Conservation (phyloP, 139 green algal species). For the Closterium sp. region DNA sequence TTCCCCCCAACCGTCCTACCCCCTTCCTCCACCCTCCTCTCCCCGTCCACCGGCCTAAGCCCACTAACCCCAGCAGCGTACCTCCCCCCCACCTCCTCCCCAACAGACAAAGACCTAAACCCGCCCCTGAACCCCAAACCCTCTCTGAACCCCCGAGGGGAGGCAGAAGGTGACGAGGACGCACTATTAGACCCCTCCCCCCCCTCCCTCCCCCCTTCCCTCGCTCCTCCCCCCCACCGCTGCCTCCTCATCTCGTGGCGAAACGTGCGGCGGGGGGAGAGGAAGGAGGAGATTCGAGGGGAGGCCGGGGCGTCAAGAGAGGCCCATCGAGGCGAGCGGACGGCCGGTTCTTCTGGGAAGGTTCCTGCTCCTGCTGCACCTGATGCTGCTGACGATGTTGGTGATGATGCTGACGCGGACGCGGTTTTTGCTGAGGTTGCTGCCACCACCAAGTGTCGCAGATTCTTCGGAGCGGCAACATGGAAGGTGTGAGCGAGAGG, state of each 20-base stretch:
- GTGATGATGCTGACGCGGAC: background rate
- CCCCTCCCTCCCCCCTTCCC: background rate
- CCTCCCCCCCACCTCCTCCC: background rate
- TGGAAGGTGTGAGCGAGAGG: background rate
- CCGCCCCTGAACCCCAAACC: background rate
- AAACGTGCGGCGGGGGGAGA: background rate
- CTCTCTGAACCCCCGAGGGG: background rate
- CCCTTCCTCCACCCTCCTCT: background rate
- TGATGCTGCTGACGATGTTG: background rate
- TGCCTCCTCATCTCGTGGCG: background rate
- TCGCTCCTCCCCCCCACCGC: background rate
- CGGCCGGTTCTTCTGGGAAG: background rate
- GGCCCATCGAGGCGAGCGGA: background rate
- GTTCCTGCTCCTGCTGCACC: background rate
- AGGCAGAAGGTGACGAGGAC: background rate
- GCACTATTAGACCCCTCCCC: background rate
- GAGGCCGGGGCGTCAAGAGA: background rate
- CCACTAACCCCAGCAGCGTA: background rate
- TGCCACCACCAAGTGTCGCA: background rate
- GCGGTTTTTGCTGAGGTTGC: background rate
- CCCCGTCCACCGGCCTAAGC: background rate
- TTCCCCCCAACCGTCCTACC: background rate
- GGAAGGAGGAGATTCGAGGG: background rate
- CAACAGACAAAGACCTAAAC: background rate
- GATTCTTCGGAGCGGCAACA: background rate